Conservation (phyloP, 345 rosid species). For the Garcia nutans region DNA sequence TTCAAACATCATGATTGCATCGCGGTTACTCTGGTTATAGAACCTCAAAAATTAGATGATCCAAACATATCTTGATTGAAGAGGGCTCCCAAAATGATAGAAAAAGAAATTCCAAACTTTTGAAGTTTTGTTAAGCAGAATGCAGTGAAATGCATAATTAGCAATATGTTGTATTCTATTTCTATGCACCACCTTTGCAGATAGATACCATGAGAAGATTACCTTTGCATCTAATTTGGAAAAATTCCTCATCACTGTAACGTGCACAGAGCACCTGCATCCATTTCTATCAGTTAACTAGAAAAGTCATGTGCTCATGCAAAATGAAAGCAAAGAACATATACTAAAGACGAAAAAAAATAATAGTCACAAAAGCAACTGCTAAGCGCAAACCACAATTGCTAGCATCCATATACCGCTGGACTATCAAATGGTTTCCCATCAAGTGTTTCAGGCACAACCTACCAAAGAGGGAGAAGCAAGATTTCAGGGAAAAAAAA, state of each 20-base stretch:
- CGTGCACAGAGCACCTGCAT: slow-evolving; percentile 82
- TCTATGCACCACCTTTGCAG: neutral
- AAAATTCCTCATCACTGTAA: slow-evolving; percentile 76
- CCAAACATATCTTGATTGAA: too few relatives aligned
- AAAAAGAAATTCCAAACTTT: neutral
- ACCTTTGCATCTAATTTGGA: slow-evolving; percentile 78
- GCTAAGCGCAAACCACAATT: neutral
- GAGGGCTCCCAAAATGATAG: neutral
- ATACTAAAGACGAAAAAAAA: neutral
- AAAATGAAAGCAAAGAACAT: neutral
- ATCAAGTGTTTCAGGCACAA: slow-evolving; percentile 62
- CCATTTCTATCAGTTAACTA: neutral
- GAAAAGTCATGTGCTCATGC: neutral
- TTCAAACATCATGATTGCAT: neutral
- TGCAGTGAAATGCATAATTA: neutral
- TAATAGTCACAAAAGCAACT: neutral
- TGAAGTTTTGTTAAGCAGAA: neutral
- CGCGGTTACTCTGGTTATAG: neutral
- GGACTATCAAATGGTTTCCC: slow-evolving; percentile 57
- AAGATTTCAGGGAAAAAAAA: neutral
- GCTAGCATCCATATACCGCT: slow-evolving; percentile 51
- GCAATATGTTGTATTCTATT: neutral
- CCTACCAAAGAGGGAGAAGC: slow-evolving; percentile 37
- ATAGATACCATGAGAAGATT: neutral
- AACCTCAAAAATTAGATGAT: neutral